Evolutionary conservation across 208 protist genomes (phyloP).

Genomic region (Leishmania gerbilli): DNA sequence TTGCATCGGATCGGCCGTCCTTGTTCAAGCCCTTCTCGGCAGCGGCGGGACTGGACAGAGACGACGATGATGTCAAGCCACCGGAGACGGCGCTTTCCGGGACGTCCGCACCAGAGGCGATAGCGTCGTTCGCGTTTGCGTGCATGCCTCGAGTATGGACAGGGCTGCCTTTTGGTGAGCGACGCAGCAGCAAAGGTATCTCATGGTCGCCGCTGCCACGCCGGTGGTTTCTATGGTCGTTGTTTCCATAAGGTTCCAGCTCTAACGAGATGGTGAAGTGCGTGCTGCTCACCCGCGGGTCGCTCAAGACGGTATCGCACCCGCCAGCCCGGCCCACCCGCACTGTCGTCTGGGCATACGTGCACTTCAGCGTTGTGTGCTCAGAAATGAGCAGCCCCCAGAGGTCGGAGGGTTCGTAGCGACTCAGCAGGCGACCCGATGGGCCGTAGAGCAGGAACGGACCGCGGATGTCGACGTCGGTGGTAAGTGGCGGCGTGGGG

Average conservation of each 20-base stretch:
- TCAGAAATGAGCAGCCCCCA: conserved; percentile 68
- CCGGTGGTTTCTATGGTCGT: neutral
- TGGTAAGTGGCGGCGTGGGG: neutral
- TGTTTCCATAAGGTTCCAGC: conserved; percentile 31
- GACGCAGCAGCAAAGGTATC: neutral
- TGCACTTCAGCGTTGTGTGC: conserved; percentile 39
- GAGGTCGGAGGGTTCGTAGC: conserved; percentile 23
- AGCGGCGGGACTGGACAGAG: neutral
- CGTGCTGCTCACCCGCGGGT: conserved; percentile 45
- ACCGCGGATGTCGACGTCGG: conserved; percentile 2
- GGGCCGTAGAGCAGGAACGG: conserved; percentile 32
- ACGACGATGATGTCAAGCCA: neutral
- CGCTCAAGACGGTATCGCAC: conserved; percentile 46
- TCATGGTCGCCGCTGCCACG: neutral
- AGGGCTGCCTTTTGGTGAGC: neutral
- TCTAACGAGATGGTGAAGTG: conserved; percentile 64
- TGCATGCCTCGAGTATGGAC: neutral
- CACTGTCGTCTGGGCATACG: conserved; percentile 35
- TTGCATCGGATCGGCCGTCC: neutral
- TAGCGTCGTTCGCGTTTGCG: neutral
- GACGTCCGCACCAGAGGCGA: neutral
- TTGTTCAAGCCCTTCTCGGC: neutral
- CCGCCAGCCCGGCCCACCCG: conserved; percentile 43
- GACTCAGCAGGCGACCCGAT: conserved; percentile 22
- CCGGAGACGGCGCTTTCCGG: neutral